Base-by-base conservation (phyloP, 345 rosid genomes). In the Eucalyptus grandis region DNA sequence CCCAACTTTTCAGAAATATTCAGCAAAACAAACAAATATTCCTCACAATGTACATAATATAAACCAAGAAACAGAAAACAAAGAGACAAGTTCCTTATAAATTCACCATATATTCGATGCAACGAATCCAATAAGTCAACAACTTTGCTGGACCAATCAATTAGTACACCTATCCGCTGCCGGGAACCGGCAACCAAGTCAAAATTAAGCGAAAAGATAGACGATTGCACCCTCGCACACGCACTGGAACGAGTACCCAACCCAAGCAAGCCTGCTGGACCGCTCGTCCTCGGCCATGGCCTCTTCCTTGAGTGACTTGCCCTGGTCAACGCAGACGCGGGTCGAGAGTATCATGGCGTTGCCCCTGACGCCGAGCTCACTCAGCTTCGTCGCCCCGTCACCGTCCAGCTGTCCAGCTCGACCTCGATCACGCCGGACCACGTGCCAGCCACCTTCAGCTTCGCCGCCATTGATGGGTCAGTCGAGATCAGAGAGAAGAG, bases 371-470 rank as follows among this genome's bases (percentile, higher is more conserved):
- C 97, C 98, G 92, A 95, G 86, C 47, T 95, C 95, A 11, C 90
- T 62, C 85, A 98, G 92, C 30, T 92, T 94, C 86, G 91, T 89
- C 49, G 89, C 85, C 49, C 96, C 94, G 83, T 94, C 95, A 95
- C 92, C 30, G 96, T 95, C 99, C 98, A 97, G 47, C 90, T 91
- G 87, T 96, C 97, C 89, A 97, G 91, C 87, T 97, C 98, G 40
- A 96, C 95, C 91, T 98, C 94, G 15, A 97, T n/a, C 19, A 92
- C 87, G 51, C 98, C 99, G 1, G 93, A 92, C 98, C 99, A 97
- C n/a, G 93, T 93, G 46, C 99, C 98, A 27, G 96, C 99, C 37
- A 98, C 93, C 94, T 94, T 98, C 91, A 98, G 92, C 91, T 96
- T 97, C 90, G 93, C 94, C 97, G 93, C 94, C 98, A 94, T 93